Base-by-base conservation (phyloP, 1,139 yeast species). In the Wickerhamomyces sp. region DNA sequence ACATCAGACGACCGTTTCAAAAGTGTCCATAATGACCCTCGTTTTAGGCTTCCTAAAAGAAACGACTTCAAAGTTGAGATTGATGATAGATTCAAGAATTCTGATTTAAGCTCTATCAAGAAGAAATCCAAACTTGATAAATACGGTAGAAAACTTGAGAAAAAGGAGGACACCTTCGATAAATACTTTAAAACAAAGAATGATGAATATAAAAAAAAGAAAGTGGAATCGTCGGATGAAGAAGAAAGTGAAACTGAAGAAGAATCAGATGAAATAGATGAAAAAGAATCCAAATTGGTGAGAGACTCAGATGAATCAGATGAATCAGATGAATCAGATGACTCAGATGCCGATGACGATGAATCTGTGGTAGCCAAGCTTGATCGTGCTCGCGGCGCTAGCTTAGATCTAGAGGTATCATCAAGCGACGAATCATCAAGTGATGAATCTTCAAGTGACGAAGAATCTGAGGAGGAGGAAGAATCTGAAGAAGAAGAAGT, bases 1-100 rank as follows among this genome's bases (percentile, higher is more conserved):
- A 74, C 81, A 2, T 55, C 61, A 4, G 97, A 89, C 63, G 74
- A 81, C 15, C 76, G 98, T 58, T 92, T 92, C 63, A 67, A 84
- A 17, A 69, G 81, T 5, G 85, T 90, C 6, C 89, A 84, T 54
- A 78, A 74, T 50, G 98, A 94, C 61, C 97, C 98, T 4, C 73
- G 96, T 49, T 92, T 92, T 65, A 81, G 77, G 48, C 65, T 78
- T 31, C 92, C 96, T 4, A 81, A 74, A 51, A 72, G 74, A 58
- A 80, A 79, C 52, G 80, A 82, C 46, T 66, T 81, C 47, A 85
- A 83, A 60, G 84, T 88, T 32, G 79, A 85, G 52, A 74, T 94
- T 31, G 99, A 92, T 64, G 85, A 80, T 43, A 78, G 99, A 62
- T 92, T 92, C 63, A 78, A 81, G 49, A 78, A 78, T 51, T 72